Conservation (phyloP, 441 rosid species). For the Bocquillonia castaneifolia region DNA sequence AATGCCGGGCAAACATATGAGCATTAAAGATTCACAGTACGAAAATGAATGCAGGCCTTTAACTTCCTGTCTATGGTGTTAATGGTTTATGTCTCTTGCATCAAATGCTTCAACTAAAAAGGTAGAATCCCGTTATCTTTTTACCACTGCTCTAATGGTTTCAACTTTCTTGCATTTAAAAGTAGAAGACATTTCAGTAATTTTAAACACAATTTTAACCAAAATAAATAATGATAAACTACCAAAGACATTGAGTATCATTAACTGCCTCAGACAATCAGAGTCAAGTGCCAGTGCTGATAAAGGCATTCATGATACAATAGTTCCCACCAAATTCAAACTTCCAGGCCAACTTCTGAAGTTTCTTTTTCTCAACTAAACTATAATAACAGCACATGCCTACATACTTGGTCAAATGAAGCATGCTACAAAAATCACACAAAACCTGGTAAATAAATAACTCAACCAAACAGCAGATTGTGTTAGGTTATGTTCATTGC, state of each 20-base stretch:
- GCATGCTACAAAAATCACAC: not conserved
- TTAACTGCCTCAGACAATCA: not conserved
- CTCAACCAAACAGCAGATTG: no score
- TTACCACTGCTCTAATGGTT: not conserved
- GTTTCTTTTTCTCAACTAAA: constrained; percentile 1
- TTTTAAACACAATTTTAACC: not conserved
- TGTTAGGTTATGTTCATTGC: not conserved
- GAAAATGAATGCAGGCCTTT: constrained; percentile 3
- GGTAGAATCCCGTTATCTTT: not conserved
- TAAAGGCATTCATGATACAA: not conserved
- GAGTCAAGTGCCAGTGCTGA: not conserved
- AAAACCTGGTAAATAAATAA: no score
- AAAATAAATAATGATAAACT: not conserved
- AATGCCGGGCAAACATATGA: not conserved
- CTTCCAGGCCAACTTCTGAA: not conserved
- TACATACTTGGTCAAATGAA: not conserved
- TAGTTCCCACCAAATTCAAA: not conserved
- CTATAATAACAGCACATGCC: not conserved
- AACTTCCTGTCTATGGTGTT: not conserved
- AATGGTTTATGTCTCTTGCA: constrained; percentile 4
- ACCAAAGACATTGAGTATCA: not conserved
- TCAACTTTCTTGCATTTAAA: constrained; percentile 3
- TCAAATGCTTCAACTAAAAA: constrained; percentile 6
- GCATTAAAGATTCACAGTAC: not conserved
- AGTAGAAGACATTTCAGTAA: not conserved